Evolutionary conservation across 2,329 filamentous ascomycete genomes (phyloP), one percentile per base, ranked within the genome.

Genomic region (Xylariaceae sp.): DNA sequence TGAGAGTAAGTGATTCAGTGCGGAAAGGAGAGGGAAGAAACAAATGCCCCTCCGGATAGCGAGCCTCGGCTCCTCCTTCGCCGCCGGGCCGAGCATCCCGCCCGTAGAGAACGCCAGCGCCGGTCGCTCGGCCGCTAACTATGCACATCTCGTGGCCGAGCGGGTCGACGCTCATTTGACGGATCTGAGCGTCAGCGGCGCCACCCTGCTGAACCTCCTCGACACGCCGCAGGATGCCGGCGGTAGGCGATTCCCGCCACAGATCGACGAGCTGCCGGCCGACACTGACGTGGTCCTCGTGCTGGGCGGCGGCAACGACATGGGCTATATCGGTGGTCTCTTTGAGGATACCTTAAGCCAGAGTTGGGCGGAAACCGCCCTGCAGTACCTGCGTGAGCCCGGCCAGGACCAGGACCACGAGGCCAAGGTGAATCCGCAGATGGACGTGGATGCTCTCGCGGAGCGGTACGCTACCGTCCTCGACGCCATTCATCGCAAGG

Each of bases 301-400:
- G 8, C 69, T 69, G 9, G 68, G 66, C 54, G 72, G 72, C 34
- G 71, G 72, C 11, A 73, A 73, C 51, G 72, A 73, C 57, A 64
- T 73, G 44, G 66, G 65, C 3, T 73, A 73, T 55, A 64, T 72
- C 42, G 68, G 67, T 3, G 68, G 69, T 2, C 51, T 73, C 9
- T 67, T 69, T 46, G 60, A 62, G n/a, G 68, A 71, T 51, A 65
- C 65, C 7, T 56, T 66, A 4, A 47, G 26, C 35, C 59, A 51
- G 19, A 58, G 55, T 32, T 62, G 57, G 58, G 62, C 51, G 31
- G 57, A 57, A 26, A 56, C 29, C 42, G 56, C 49, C 3, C 37
- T 55, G 12, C 29, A 49, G 27, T 60, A 58, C 48, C 46, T 59
- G 41, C 44, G 50, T 19, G 56, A 54, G 6, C 35, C 51, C 12